Base-by-base conservation (phyloP, 208 protist species). In the Leishmania tropica region DNA sequence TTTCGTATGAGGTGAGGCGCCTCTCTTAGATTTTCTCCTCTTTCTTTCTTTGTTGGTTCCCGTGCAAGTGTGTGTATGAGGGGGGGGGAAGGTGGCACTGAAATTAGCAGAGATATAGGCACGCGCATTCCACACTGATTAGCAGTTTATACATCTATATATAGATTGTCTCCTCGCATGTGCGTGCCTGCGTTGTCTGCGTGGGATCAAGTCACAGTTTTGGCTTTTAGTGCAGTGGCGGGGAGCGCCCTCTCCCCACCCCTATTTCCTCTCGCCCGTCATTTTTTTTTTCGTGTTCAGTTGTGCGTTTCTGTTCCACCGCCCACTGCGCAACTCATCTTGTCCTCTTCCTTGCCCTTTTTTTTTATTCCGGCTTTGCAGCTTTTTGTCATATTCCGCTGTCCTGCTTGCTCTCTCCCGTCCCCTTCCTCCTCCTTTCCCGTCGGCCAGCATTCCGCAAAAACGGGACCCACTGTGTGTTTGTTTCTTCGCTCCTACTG, bases 21-120 rank as follows among this genome's bases (percentile, higher is more conserved):
- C 56, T 48, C 6, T 67, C 58, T 19, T 85, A 42, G 60, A 70
- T 77, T 71, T 81, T 81, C 11, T 60, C 8, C 71, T 73, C 35
- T 10, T 58, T 80, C 4, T 68, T 77, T 62, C 7, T 68, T 11
- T 71, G 17, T 17, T 71, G 31, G 13, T 13, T 48, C 6, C 31
- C 62, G 62, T 37, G n/a, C 28, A 24, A 15, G 62, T 67, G 10
- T 48, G 45, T 48, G 45, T 13, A 13, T 58, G 21, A 17, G 21
- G 19, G 15, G 53, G 15, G 53, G 17, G 53, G 1, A 11, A 48
- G 45, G 54, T 10, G 54, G 21, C 54, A n/a, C 21, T 8, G 6
- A 58, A 58, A 58, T 3, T n/a, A 15, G 24, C 58, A 17, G 58
- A 35, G 11, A 64, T 10, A 64, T 15, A 64, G 28, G 35, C 0